These are phyloP conservation scores for Eimeria acervulina DNA, from an alignment of 169 alveolate genomes.

Conservation along the genomic window DNA sequence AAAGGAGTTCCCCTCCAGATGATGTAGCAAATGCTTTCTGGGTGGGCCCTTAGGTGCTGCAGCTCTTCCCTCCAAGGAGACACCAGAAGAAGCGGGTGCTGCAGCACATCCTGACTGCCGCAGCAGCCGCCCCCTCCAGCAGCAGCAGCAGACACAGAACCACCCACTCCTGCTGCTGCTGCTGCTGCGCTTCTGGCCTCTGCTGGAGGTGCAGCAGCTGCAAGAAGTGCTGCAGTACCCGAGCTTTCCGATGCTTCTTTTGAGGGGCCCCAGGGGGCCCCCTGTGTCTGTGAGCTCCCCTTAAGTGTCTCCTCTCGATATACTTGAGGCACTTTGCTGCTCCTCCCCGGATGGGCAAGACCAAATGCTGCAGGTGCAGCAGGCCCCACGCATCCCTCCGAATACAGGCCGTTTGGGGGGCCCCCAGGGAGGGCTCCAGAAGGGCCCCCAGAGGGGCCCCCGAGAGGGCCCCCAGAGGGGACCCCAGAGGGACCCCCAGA, in stretches of 20 bases:
- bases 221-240: background rate
- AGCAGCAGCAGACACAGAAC: constrained; percentile 1
- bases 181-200: background rate
- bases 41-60: constrained; percentile 35
- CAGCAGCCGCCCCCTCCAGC: background rate
- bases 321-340: background rate
- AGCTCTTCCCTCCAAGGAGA: constrained; percentile 23
- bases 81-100: background rate
- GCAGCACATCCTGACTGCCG: background rate
- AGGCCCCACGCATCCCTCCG: background rate
- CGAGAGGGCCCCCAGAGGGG: background rate
- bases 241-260: background rate
- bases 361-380: constrained; percentile 35
- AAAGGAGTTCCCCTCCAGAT: constrained; percentile 14
- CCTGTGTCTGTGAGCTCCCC: background rate
- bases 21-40: constrained; percentile 12
- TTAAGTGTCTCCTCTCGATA: background rate
- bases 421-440: background rate
- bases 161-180: background rate
- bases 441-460: background rate
- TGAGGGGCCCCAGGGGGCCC: background rate
- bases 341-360: constrained; percentile 42
- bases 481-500: too few species aligned
- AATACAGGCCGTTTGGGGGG: background rate
- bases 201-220: background rate